These are phyloP conservation scores for Balakata baccata DNA, from an alignment of 345 rosid genomes.

Conservation along the genomic window DNA sequence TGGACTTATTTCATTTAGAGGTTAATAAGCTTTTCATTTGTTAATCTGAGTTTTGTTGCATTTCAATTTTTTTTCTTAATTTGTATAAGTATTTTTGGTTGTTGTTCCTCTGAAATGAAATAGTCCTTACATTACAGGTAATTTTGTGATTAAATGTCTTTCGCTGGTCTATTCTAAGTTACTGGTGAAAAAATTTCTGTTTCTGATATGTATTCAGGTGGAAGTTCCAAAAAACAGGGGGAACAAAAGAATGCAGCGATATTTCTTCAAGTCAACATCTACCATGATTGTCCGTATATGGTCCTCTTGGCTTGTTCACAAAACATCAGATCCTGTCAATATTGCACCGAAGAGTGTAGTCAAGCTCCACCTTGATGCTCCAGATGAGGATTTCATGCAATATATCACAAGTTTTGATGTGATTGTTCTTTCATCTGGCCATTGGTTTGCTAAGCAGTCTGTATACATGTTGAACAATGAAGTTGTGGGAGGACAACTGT, in stretches of 20 bases:
- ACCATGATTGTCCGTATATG: constrained; percentile 78
- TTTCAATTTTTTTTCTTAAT: background rate
- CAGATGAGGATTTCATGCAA: constrained; percentile 72
- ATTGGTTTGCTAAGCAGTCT: constrained; percentile 97
- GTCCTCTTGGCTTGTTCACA: constrained; percentile 96
- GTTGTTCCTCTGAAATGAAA: background rate
- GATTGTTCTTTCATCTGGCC: constrained; percentile 85
- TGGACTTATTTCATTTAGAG: background rate
- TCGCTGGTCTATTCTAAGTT: background rate
- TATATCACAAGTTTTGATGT: constrained; percentile 64
- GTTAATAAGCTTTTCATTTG: background rate
- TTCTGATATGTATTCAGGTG: constrained; percentile 49
- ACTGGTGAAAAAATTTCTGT: constrained; percentile 2
- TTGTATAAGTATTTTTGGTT: background rate
- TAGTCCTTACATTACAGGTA: background rate
- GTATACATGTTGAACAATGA: constrained; percentile 73
- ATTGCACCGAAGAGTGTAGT: constrained; percentile 70
- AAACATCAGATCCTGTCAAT: constrained; percentile 54
- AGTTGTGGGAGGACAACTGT: constrained; percentile 89
- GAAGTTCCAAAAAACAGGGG: constrained; percentile 91
- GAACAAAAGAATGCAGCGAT: constrained; percentile 81
- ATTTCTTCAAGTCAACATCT: constrained; percentile 67
- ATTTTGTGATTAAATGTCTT: background rate
- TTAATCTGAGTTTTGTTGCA: background rate
- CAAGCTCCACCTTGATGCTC: constrained; percentile 86